A percentile compares a stretch with the other conserved stretches of the same genome.
phyloP scores from a whole-genome alignment of 441 rosid species.

The Gossypium gossypioides region DNA sequence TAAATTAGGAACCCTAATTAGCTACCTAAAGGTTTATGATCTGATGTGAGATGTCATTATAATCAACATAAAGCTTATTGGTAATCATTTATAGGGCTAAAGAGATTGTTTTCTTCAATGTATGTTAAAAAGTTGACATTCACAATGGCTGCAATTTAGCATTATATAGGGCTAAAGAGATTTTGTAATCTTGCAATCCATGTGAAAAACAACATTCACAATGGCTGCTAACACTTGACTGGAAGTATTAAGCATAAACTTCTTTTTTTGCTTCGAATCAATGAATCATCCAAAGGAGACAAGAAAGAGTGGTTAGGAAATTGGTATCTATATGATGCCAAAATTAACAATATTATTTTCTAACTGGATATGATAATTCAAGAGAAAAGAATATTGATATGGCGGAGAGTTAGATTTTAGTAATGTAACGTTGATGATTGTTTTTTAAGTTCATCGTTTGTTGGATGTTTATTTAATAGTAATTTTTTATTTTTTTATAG shows the following conservation, averaged over 20 bases:
- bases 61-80: background rate
- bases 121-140: background rate
- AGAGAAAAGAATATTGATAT: background rate
- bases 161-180: background rate
- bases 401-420: too few species aligned
- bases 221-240: background rate
- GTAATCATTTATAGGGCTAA: background rate
- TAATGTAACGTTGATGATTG: background rate
- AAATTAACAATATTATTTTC: too few species aligned
- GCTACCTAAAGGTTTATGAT: background rate
- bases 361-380: background rate
- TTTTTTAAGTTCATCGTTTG: too few species aligned
- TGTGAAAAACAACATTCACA: constrained; percentile 11
- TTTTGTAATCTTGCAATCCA: background rate
- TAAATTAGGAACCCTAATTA: background rate
- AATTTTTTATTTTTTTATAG: too few species aligned
- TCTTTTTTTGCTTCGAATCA: too few species aligned
- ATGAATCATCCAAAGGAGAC: too few species aligned
- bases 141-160: background rate
- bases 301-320: too few species aligned
- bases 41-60: background rate
- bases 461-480: too few species aligned
- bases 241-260: background rate
- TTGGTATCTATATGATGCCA: too few species aligned
- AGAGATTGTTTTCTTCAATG: background rate